Base-by-base conservation (phyloP, 306 rosid genomes). In the Malus sylvestris region DNA sequence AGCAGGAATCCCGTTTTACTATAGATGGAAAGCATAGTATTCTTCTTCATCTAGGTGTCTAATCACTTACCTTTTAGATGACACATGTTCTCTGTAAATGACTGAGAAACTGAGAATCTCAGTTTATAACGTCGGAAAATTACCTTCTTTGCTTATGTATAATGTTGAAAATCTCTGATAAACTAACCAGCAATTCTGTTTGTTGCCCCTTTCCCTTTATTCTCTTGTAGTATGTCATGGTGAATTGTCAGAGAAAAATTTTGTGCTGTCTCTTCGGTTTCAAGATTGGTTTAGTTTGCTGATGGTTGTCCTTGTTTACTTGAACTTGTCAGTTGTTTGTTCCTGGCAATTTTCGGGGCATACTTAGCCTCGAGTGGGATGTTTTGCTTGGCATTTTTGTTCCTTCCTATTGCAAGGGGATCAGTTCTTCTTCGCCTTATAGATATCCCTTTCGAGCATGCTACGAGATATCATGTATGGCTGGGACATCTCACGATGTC, bases 401-500 rank as follows among this genome's bases (percentile, higher is more conserved):
- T 94, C 89, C 83, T 94, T 20, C 98, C 98, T 12, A 74, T 94
- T 59, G 76, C 98, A 60, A 85, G 98, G 81, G 98, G 98, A 82
- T 94, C 98, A n/a, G 89, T 88, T 83, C 97, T 94, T 87, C 93
- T 94, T 58, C 93, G 93, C 57, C 80, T 85, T 4, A 83, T 86
- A 76, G 90, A 90, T 75, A 88, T 94, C 81, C 98, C 98, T 14
- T 90, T 92, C 16, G 98, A 94, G 85, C 97, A 92, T 42, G 98
- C 98, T 51, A 78, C 97, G 27, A 88, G 59, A 76, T 94, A 94
- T 79, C 98, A 94, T 81, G 97, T 94, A 9, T 94, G 98, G 98
- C 84, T 92, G 71, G 98, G 98, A 76, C 98, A 94, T 82, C 95
- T 94, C 60, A 92, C 97, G n/a, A 94, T 94, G 98, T 80, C 74